phyloP scores from a whole-genome alignment of 306 rosid species.

The Glycine tomentella region DNA sequence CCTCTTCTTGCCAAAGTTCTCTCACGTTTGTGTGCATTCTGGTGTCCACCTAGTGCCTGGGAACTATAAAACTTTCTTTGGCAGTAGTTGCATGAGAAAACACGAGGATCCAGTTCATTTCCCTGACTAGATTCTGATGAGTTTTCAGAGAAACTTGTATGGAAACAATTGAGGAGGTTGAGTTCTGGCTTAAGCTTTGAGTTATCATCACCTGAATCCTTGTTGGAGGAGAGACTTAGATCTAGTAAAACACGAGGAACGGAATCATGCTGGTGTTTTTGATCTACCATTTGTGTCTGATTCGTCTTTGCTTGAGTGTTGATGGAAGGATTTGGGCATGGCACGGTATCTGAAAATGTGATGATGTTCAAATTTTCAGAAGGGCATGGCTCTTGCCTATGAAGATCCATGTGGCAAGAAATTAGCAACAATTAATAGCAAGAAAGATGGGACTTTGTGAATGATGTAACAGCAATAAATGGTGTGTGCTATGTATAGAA shows the following conservation, averaged over 20 bases:
- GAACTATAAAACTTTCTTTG: conserved; percentile 93
- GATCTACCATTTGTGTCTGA: conserved; percentile 37
- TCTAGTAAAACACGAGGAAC: conserved; percentile 56
- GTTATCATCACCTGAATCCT: conserved; percentile 53
- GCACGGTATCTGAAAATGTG: conserved; percentile 46
- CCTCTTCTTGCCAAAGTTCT: conserved; percentile 81
- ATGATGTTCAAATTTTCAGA: conserved; percentile 55
- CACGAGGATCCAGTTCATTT: conserved; percentile 66
- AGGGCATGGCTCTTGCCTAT: conserved; percentile 48
- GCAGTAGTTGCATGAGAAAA: conserved; percentile 96
- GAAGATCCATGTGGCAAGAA: conserved; percentile 52
- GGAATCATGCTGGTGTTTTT: conserved; percentile 38
- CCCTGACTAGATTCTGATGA: conserved; percentile 55
- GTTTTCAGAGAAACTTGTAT: conserved; percentile 51
- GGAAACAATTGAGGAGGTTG: conserved; percentile 75
- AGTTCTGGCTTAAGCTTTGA: conserved; percentile 64
- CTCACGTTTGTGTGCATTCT: conserved; percentile 94
- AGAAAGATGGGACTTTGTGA: conserved; percentile 50
- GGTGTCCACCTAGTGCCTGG: conserved; percentile 98
- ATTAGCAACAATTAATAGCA: conserved; percentile 40
- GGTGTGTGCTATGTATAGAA: conserved; percentile 60
- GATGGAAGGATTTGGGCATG: conserved; percentile 45
- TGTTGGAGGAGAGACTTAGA: conserved; percentile 70
- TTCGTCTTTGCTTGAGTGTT: conserved; percentile 38
- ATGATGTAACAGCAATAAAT: conserved; percentile 52